Base-by-base conservation (phyloP, 2,329 filamentous ascomycete species). In the Leptographium galeiforme region DNA sequence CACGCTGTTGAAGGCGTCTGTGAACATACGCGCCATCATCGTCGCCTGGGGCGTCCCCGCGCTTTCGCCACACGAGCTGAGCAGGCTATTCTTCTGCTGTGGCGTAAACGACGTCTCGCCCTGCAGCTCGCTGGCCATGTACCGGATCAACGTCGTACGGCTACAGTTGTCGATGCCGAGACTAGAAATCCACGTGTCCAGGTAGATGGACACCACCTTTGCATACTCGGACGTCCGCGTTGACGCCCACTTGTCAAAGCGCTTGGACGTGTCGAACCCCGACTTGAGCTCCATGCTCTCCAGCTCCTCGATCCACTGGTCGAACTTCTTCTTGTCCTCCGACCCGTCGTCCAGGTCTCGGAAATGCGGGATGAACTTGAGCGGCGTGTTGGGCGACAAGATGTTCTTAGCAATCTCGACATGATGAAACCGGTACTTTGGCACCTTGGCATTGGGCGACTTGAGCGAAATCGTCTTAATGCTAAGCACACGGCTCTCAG, bases 361-460 rank as follows among this genome's bases (percentile, higher is more conserved):
- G 50, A 81, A 64, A 62, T 81, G 77, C 14, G 78, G 78, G 14
- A 81, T 76, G 61, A 79, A 81, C 36, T 75, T 79, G 52, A 81
- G 68, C 68, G 78, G 77, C 1, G 77, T 79, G 60, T 80, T 79
- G 4, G 77, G 76, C 0, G 78, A 78, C 34, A 81, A 68, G 39
- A 81, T 73, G 53, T 81, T 81, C 61, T 76, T 79, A 61, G 69
- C 71, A 51, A 81, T 78, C 60, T 79, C 75, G 40, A 81, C 74
- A 55, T 81, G 76, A 58, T 81, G 78, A 57, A 79, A 81, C 34
- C 74, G 68, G 60, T 81, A 82, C 32, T 67, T 66, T n/a, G 78
- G 78, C 10, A 79, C 77, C n/a, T 72, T 68, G 19, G 73, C 69
- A 57, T 70, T 71, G 53, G 73, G 68, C 2, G 76, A 74, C 58